phyloP scores from a whole-genome alignment of 1,139 yeast species.

The Yamadazyma sp. region DNA sequence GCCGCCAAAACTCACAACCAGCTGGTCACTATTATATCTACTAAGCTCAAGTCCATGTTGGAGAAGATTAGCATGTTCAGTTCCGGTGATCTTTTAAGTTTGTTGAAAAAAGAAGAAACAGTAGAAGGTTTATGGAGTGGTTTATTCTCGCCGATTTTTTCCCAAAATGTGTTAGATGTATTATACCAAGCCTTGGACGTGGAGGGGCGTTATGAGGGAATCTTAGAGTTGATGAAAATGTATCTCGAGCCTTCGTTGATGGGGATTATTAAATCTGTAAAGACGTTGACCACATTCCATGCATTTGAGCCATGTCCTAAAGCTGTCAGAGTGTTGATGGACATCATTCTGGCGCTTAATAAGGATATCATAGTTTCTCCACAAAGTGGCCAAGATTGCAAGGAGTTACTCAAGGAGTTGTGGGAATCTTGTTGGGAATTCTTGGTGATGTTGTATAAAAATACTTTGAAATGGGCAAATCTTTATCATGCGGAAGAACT shows the following conservation, averaged over 20 bases:
- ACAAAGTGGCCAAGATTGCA: constrained; percentile 1
- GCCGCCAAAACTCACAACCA: constrained; percentile 33
- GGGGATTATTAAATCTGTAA: constrained; percentile 46
- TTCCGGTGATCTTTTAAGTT: constrained; percentile 38
- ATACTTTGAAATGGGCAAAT: constrained; percentile 74
- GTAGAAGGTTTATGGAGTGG: constrained; percentile 68
- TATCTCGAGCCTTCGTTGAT: constrained; percentile 44
- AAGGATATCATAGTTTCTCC: constrained; percentile 18
- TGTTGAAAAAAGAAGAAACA: constrained; percentile 22
- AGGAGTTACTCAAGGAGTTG: constrained; percentile 29
- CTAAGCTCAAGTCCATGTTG: constrained; percentile 25
- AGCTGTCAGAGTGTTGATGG: constrained; percentile 73
- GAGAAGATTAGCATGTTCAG: constrained; percentile 43
- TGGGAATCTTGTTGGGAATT: constrained; percentile 78
- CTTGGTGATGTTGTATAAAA: constrained; percentile 63
- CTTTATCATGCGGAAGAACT: constrained; percentile 56
- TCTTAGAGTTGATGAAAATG: constrained; percentile 50
- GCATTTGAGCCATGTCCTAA: constrained; percentile 76
- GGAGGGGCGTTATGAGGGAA: constrained; percentile 65
- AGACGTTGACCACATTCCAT: constrained; percentile 44
- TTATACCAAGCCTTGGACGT: constrained; percentile 73
- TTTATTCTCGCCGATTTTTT: constrained; percentile 57
- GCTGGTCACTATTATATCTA: constrained; percentile 25
- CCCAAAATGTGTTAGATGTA: constrained; percentile 70
- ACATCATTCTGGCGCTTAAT: constrained; percentile 60